Percentiles rank a stretch among this genome's conserved stretches.
These are phyloP conservation scores for Elsinoe batatas DNA, from an alignment of 2,329 filamentous ascomycete species.

Conservation along the genomic window DNA sequence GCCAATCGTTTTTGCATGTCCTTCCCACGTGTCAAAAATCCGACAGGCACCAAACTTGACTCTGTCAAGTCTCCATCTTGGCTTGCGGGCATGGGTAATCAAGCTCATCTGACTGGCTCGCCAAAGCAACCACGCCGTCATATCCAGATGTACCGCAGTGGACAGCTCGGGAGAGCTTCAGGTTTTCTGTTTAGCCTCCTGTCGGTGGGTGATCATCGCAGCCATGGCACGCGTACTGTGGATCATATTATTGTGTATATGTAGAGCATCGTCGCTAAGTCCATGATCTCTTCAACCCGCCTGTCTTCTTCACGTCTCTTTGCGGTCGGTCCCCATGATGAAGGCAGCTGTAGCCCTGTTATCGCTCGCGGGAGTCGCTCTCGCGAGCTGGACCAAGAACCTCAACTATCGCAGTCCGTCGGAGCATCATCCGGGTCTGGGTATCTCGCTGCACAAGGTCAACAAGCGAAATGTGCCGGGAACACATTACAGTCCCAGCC, in stretches of 20 bases:
- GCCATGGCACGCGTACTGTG: not conserved
- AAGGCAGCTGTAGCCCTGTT: slow-evolving; percentile 14
- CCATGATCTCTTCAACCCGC: not conserved
- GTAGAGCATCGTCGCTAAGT: no score
- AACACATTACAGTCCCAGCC: slow-evolving; percentile 34
- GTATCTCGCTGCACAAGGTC: slow-evolving; percentile 54
- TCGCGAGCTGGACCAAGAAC: slow-evolving; percentile 36
- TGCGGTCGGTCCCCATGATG: not conserved
- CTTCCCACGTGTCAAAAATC: not conserved
- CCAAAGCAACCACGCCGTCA: slow-evolving; percentile 3
- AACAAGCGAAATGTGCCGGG: slow-evolving; percentile 45
- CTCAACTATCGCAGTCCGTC: slow-evolving; percentile 61
- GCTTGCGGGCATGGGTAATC: slow-evolving; percentile 7
- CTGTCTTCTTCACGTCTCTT: not conserved
- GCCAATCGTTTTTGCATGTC: not conserved
- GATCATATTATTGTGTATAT: not conserved
- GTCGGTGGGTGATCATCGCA: not conserved
- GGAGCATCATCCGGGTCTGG: slow-evolving; percentile 51
- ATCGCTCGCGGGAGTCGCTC: slow-evolving; percentile 18
- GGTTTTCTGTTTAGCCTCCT: not conserved
- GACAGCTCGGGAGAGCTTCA: not conserved
- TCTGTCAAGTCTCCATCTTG: not conserved
- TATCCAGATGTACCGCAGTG: not conserved
- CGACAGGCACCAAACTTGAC: not conserved
- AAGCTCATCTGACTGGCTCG: slow-evolving; percentile 5